Evolutionary conservation across 495 filamentous ascomycete genomes (phyloP), one percentile per base, ranked within the genome.

Genomic region (Xylaria scruposa): DNA sequence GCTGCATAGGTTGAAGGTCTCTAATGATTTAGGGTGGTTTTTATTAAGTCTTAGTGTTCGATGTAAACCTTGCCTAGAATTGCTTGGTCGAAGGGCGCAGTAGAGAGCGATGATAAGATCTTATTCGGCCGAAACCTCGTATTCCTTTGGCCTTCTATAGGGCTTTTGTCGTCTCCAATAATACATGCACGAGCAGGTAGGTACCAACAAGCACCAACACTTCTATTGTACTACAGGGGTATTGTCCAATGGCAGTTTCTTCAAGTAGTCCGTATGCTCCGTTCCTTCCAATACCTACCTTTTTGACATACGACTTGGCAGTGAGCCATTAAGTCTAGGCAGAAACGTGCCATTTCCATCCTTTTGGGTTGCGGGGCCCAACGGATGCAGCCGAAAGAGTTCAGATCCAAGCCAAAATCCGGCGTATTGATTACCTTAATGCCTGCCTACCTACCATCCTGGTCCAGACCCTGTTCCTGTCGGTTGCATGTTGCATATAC

Each of bases 301-400:
- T 10, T 17, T 58, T 26, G 31, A 58, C 12, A 36, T 59, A 59
- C 56, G 56, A 36, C 56, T 31, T 59, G 8, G 56, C 29, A 3
- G 4, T 10, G 21, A 26, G 24, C 21, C 10, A 53, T 10, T 8
- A 19, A n/a, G 38, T 53, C 63, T 10, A 67, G 65, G 65, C 65
- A 67, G 65, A 67, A 67, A 49, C 49, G 47, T 67, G 33, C 65
- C 65, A 56, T 56, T 42, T 54, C 6, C 49, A 19, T 67, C 19
- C 10, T 21, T 24, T 44, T 67, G 10, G 19, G 65, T 67, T 26
- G 31, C n/a, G 49, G 47, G 33, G 29, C 49, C 29, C 19, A 42
- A 42, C 49, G 24, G 62, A 49, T 36, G 15, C 62, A 65, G 42
- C 62, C 42, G 40, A 46, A 49, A 49, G 12, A 44, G 47, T 15